Base-by-base conservation (phyloP, 495 filamentous ascomycete genomes). In the Extremus antarcticus region DNA sequence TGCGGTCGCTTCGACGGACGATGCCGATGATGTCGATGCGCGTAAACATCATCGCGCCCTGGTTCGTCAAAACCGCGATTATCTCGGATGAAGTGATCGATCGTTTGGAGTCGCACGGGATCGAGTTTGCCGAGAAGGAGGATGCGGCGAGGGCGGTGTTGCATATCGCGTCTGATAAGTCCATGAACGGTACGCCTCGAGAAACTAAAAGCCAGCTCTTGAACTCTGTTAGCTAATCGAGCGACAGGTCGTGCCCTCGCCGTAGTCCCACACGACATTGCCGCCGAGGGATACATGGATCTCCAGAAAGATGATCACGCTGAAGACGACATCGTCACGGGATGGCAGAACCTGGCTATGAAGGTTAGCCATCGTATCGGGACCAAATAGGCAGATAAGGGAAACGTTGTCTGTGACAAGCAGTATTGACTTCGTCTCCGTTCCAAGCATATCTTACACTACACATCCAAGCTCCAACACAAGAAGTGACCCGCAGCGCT, bases 231-330 rank as follows among this genome's bases (percentile, higher is more conserved):
- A n/a, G n/a, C n/a, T n/a, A n/a, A n/a, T n/a, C n/a, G n/a, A n/a
- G n/a, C n/a, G n/a, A n/a, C 17, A 52, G 50, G 50, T 3, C 50
- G 88, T 19, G 20, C 19, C 2, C 17, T 17, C 32, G 29, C 50
- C 1, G 24, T 41, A 15, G 7, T 52, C 17, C 32, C 50, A 9
- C 29, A 35, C 11, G 24, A 43, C 17, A 16, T 52, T 2, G 29
- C 21, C 8, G 29, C 50, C 8, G n/a, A 52, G 19, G 50, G 50
- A 9, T 52, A 41, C 17, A 25, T 43, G 50, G 50, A 52, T 21
- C 21, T 52, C 1, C 10, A 4, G 21, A 13, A 25, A 3, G 46
- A 48, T 21, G 46, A 25, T 17, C 3, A 24, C 23, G 17, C 3
- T 20, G 20, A 24, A 25, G 46, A 25, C 21, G 46, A 48, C 23